Evolutionary conservation across 2,329 filamentous ascomycete species (phyloP), one percentile per base, ranked within the genome.

Genomic region (Arthrobotrys megalospora): DNA sequence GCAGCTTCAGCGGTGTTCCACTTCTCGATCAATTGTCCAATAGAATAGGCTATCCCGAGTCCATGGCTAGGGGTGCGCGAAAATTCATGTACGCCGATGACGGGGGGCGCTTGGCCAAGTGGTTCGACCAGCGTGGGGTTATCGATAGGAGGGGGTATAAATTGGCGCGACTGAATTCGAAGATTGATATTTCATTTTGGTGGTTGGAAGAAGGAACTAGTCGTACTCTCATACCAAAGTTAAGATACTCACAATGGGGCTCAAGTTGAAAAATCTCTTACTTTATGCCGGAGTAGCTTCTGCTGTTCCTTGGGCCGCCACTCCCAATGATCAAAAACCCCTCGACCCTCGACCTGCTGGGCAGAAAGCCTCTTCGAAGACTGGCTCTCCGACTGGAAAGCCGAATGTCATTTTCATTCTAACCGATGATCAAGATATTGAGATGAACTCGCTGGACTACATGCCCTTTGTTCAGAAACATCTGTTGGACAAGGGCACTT

Each of bases 331-430:
- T 6, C 72, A 70, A 14, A 77, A 66, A 32, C 64, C 41, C 19
- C 60, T 70, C 21, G 58, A 77, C 16, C 19, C 24, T 28, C 2
- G 11, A n/a, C 11, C 50, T 10, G 10, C 28, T 8, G 24, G 43
- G 7, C 24, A 53, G n/a, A 43, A 58, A 16, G 41, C 3, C 7
- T 6, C 43, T 7, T 43, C 32, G 82, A 83, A 14, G 58, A 81
- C 81, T 0, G 52, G 48, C 1, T 16, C 55, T 10, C 24, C 66
- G 8, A 63, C 78, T 3, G 63, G 19, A 24, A 66, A 82, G 70
- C 85, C 87, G 0, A 92, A 92, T 79, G 88, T 92, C 53, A 85
- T 92, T 19, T 90, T 92, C 81, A 89, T 92, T 72, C 85, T 92
- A 45, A 90, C 89, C 0, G 91, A 92, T 77, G 91, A 92, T 79